A percentile compares a stretch with the other conserved stretches of the same genome.
Evolutionary conservation across 345 rosid genomes (phyloP).

Genomic region (Syzygium grande): DNA sequence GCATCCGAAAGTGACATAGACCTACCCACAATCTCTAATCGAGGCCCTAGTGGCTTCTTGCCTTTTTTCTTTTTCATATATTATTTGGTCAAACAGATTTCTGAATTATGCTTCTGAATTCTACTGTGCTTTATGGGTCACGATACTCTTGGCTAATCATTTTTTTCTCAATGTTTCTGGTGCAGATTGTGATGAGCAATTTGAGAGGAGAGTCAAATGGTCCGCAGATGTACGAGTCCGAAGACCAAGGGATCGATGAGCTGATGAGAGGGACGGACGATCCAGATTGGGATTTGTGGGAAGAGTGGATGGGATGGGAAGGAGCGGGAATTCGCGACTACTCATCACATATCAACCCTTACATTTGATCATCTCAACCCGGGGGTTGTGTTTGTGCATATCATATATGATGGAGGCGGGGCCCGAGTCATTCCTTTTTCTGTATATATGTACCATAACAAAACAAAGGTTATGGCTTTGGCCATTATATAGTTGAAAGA

Average conservation of each 20-base stretch:
- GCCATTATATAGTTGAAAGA: background rate
- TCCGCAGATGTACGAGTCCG: constrained; percentile 15
- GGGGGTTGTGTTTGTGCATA: background rate
- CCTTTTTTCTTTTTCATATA: background rate
- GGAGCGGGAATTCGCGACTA: constrained; percentile 86
- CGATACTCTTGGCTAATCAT: background rate
- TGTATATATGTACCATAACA: background rate
- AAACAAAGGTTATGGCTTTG: background rate
- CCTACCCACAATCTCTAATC: background rate
- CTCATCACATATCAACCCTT: constrained; percentile 78
- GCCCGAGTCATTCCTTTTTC: background rate
- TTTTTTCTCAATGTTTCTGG: background rate
- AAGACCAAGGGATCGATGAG: constrained; percentile 34
- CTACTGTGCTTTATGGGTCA: background rate
- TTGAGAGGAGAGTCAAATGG: constrained; percentile 37
- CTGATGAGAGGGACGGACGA: constrained; percentile 52
- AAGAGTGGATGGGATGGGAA: constrained; percentile 99
- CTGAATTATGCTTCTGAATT: background rate
- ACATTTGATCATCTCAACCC: constrained; percentile 21
- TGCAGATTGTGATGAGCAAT: constrained; percentile 55
- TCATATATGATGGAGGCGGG: background rate
- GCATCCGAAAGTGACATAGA: background rate
- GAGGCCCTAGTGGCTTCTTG: background rate
- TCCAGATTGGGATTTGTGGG: constrained; percentile 77
- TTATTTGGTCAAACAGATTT: background rate